Evolutionary conservation across 116 monocot genomes (phyloP), one percentile per base, ranked within the genome.

Genomic region (Zostera marina): DNA sequence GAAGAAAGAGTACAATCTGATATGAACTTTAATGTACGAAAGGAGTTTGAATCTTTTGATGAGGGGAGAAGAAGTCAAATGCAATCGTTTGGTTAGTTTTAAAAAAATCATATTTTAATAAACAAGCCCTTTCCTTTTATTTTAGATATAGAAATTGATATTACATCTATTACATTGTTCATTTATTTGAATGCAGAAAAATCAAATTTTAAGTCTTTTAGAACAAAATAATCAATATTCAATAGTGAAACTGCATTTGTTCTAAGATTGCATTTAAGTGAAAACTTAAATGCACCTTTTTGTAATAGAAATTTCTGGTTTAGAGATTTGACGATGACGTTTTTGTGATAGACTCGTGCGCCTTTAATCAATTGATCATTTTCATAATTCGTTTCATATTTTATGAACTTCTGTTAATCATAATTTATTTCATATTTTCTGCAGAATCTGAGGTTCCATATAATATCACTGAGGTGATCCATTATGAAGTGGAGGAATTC

Each of bases 401-500:
- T 55, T 13, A 0, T 6, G 9, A 26, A 11, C 7, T 55, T 55
- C 14, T 53, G 5, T 53, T 11, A 53, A 9, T 11, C 55, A 55
- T 49, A 43, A 39, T 22, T 39, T 19, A 19, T 40, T 21, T 15
- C 32, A n/a, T 32, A 63, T 44, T 71, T 48, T 39, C 59, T 4
- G 39, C 73, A 92, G 91, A 73, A 17, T 66, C 75, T 52, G 65
- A 71, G 22, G 25, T n/a, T 63, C 62, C 68, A 49, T 57, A 39
- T 32, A 42, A 8, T 21, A 44, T 68, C 23, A 46, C 52, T 22
- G 74, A 68, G 58, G 77, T 73, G 47, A 22, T 68, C 47, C 72
- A 66, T 54, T 44, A 52, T 53, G 92, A 78, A 61, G 79, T 88
- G 67, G 84, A 84, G 57, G 84, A 26, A 60, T 84, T 67, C 64